Percentiles rank a stretch among this genome's conserved stretches.
These are phyloP conservation scores for Tricholoma saponaceum DNA, from an alignment of 768 basidiomycete species.

Conservation along the genomic window DNA sequence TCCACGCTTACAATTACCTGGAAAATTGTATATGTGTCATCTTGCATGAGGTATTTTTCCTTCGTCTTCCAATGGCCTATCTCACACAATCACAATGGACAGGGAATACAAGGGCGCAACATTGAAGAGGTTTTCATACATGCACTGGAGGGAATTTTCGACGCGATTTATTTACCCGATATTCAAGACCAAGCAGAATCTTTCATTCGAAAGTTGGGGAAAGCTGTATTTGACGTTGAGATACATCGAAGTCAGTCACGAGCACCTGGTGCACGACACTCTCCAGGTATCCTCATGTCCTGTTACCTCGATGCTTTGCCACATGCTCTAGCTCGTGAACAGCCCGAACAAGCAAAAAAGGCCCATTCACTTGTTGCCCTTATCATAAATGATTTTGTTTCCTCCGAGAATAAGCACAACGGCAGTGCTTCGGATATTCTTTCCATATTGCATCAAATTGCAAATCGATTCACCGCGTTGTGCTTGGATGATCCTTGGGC, in stretches of 20 bases:
- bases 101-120: conserved; percentile 73
- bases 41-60: conserved; percentile 63
- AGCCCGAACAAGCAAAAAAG: conserved; percentile 52
- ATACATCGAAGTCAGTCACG: conserved; percentile 55
- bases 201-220: conserved; percentile 67
- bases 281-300: conserved; percentile 54
- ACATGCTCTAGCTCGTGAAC: conserved; percentile 67
- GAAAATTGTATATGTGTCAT: conserved; percentile 70
- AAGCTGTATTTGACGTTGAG: conserved; percentile 71
- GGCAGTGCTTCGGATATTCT: conserved; percentile 53
- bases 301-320: conserved; percentile 82
- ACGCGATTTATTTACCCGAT: conserved; percentile 68
- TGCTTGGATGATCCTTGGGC: conserved; percentile 92
- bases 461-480: conserved; percentile 76
- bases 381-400: conserved; percentile 66
- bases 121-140: conserved; percentile 69
- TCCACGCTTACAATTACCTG: conserved; percentile 62
- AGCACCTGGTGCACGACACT: conserved; percentile 46
- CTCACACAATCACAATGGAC: conserved; percentile 4
- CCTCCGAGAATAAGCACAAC: conserved; percentile 43
- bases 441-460: conserved; percentile 74
- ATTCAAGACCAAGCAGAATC: conserved; percentile 64
- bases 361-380: conserved; percentile 57
- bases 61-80: conserved; percentile 1
- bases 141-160: conserved; percentile 74